Base-by-base conservation (phyloP, 2,329 filamentous ascomycete genomes). In the Phaeosphaeriaceae sp. region DNA sequence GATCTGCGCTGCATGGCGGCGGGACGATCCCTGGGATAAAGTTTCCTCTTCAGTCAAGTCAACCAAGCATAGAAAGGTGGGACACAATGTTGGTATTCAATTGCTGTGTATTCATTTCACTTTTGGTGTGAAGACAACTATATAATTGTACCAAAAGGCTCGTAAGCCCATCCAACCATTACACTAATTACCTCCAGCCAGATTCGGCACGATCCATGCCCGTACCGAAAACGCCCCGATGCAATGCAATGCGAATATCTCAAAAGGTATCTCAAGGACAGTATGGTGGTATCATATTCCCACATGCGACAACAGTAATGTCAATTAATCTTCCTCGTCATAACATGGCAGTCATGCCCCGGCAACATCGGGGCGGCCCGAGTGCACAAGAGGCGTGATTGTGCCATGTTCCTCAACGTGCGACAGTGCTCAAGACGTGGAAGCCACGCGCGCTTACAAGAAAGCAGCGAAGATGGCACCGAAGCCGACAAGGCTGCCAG, bases 401-500 rank as follows among this genome's bases (percentile, higher is more conserved):
- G 61, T 61, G 55, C 59, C 60, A 50, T 63, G 58, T 58, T 57
- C 32, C 21, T 28, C 32, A 22, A 52, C 32, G 43, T 55, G 54
- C 59, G 42, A 62, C 50, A 56, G 55, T 23, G 49, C 54, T 53
- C 63, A 57, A 54, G 30, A 49, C 44, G 44, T 48, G 24, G 40
- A 35, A 44, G 35, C 30, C 13, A 15, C 35, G 15, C 35, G 17
- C 60, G 68, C 61, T 71, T 76, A 78, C 71, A 78, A 73, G 69
- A 78, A 75, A 43, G 71, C 72, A 58, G 74, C 75, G 32, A 77
- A 59, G 63, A 78, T 66, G 19, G 74, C 74, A 71, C 73, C 75
- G 49, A 74, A 69, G 56, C 75, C 75, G 43, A 76, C 59, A 46
- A 78, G 49, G 52, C 68, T 62, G 50, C 73, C 74, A 32, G 72